These are phyloP conservation scores for Podaxis carcinomalis DNA, from an alignment of 768 basidiomycete species.

Conservation along the genomic window DNA sequence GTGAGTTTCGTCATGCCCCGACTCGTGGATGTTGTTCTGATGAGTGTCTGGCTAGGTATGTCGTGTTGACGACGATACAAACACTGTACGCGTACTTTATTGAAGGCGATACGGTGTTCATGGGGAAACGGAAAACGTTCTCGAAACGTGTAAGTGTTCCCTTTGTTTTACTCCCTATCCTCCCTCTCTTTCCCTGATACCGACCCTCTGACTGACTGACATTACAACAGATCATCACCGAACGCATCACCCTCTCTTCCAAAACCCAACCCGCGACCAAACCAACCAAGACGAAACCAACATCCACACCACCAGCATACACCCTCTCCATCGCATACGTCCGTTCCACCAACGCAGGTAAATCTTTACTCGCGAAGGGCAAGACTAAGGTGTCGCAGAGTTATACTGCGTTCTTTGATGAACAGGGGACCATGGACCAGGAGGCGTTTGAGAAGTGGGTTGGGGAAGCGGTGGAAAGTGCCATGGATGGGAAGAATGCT, in stretches of 20 bases:
- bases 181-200: not conserved
- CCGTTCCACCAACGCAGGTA: slow-evolving; percentile 80
- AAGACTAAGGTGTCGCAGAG: slow-evolving; percentile 51
- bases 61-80: slow-evolving; percentile 65
- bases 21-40: slow-evolving; percentile 10
- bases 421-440: slow-evolving; percentile 73
- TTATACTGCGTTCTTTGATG: slow-evolving; percentile 80
- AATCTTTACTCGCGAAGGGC: slow-evolving; percentile 74
- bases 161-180: not conserved
- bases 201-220: not conserved
- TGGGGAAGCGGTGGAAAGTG: slow-evolving; percentile 62
- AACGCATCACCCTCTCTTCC: slow-evolving; percentile 78
- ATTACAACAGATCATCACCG: slow-evolving; percentile 73
- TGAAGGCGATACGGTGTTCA: slow-evolving; percentile 81
- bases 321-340: slow-evolving; percentile 63
- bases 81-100: slow-evolving; percentile 83
- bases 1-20: slow-evolving; percentile 39
- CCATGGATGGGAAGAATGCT: slow-evolving; percentile 65
- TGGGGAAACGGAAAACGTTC: slow-evolving; percentile 86
- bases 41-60: slow-evolving; percentile 48
- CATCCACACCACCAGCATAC: slow-evolving; percentile 55
- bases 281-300: slow-evolving; percentile 18
- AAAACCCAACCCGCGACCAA: slow-evolving; percentile 54
- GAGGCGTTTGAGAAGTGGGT: slow-evolving; percentile 77
- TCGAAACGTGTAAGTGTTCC: slow-evolving; percentile 78